phyloP scores from a whole-genome alignment of 805 yeast species.

The Spathaspora boniae region DNA sequence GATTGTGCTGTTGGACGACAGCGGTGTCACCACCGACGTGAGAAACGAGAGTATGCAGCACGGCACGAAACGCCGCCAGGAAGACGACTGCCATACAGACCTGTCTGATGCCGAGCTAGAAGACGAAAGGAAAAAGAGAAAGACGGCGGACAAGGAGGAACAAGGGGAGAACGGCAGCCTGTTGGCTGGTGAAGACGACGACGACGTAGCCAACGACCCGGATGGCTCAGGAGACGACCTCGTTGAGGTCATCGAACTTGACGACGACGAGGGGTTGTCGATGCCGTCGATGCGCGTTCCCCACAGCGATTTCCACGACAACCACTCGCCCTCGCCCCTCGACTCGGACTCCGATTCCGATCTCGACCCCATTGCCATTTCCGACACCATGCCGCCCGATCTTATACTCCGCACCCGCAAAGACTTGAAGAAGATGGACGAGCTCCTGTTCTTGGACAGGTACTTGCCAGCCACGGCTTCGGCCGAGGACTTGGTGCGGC shows the following conservation, averaged over 20 bases:
- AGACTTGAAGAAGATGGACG: constrained; percentile 58
- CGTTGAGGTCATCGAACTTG: constrained; percentile 2
- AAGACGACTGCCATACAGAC: background rate
- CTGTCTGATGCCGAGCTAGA: too few species aligned
- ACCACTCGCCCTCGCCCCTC: constrained; percentile 7
- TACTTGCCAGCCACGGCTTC: constrained; percentile 61
- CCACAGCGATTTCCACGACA: constrained; percentile 8
- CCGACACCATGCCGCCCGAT: constrained; percentile 11
- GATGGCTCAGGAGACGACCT: too few species aligned
- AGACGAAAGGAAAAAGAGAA: too few species aligned
- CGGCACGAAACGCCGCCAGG: constrained; percentile 2
- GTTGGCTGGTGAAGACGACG: constrained; percentile 4
- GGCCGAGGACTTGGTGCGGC: constrained; percentile 51
- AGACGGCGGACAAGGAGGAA: too few species aligned
- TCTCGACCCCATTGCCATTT: constrained; percentile 10
- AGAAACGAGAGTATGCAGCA: too few species aligned
- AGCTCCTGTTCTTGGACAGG: constrained; percentile 53
- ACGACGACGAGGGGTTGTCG: constrained; percentile 2
- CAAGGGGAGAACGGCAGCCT: background rate
- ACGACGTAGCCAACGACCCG: background rate
- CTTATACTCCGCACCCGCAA: constrained; percentile 27
- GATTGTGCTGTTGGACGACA: too few species aligned
- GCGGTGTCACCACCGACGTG: too few species aligned
- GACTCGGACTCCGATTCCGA: constrained; percentile 6
- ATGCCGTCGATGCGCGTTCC: constrained; percentile 6